Percentiles rank a stretch among this genome's conserved stretches.
Evolutionary conservation across 2,329 filamentous ascomycete genomes (phyloP).

Genomic region (Fusarium camptoceras): DNA sequence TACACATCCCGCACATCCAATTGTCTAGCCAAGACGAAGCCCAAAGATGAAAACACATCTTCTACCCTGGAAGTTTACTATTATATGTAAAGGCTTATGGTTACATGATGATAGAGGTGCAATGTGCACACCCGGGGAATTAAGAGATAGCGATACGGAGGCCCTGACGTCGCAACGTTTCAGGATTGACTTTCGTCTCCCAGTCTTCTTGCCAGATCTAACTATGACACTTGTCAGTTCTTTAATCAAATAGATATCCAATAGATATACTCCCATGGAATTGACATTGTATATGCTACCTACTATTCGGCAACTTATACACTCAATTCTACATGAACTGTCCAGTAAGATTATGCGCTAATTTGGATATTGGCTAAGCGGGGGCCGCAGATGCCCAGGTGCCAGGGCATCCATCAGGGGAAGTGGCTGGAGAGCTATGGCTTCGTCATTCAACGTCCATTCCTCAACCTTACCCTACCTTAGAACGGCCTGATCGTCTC

Average conservation of each 20-base stretch:
- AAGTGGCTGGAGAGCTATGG: slow-evolving; percentile 45
- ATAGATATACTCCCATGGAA: background rate
- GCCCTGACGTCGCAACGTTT: background rate
- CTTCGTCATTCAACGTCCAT: slow-evolving; percentile 47
- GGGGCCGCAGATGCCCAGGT: slow-evolving; percentile 31
- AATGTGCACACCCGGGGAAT: background rate
- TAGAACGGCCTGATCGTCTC: slow-evolving; percentile 24
- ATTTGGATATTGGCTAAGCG: slow-evolving; percentile 45
- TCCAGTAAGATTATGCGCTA: slow-evolving; percentile 41
- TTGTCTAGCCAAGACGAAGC: background rate
- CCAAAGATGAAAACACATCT: background rate
- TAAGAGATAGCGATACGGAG: background rate
- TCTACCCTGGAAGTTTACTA: background rate
- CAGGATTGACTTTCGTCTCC: background rate
- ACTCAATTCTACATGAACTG: slow-evolving; percentile 1
- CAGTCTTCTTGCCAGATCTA: background rate
- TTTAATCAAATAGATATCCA: background rate
- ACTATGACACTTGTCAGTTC: no score
- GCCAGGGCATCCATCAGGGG: slow-evolving; percentile 37
- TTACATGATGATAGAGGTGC: background rate
- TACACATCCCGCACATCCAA: background rate
- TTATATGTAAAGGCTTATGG: background rate
- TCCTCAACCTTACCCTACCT: slow-evolving; percentile 20
- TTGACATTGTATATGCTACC: background rate
- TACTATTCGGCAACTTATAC: slow-evolving; percentile 1